Evolutionary conservation across 768 basidiomycete species (phyloP).

Genomic region (Xanthoconium stramineum): DNA sequence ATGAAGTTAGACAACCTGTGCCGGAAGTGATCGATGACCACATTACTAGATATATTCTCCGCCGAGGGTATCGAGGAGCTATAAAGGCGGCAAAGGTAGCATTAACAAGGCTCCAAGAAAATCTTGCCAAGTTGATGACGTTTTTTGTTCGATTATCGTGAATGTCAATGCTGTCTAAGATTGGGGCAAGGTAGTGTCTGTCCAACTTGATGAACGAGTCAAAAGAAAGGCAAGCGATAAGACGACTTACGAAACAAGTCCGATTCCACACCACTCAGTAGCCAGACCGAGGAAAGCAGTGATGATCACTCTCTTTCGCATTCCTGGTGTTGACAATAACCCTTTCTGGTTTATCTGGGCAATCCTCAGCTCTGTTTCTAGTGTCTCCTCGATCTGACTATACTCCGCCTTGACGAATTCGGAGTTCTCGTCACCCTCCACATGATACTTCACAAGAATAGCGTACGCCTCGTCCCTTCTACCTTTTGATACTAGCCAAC

Average conservation of each 20-base stretch:
- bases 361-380: constrained; percentile 30
- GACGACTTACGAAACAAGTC: neutral
- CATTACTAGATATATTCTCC: neutral
- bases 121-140: constrained; percentile 4
- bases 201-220: neutral
- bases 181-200: constrained; percentile 4
- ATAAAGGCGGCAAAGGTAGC: neutral
- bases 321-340: constrained; percentile 9
- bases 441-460: constrained; percentile 55
- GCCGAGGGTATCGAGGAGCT: constrained; percentile 8
- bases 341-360: neutral
- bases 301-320: constrained; percentile 10
- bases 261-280: constrained; percentile 8
- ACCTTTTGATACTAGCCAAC: constrained; percentile 58
- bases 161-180: constrained; percentile 12
- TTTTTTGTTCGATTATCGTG: constrained; percentile 17
- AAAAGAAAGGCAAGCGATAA: neutral
- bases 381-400: constrained; percentile 51
- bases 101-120: constrained; percentile 5
- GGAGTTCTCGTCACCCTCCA: constrained; percentile 43
- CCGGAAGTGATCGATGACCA: neutral
- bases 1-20: neutral
- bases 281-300: constrained; percentile 4
- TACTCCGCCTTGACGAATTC: constrained; percentile 46
- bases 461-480: constrained; percentile 45